Evolutionary conservation across 306 rosid genomes (phyloP).

Genomic region (Oxytropis ochrocephala): DNA sequence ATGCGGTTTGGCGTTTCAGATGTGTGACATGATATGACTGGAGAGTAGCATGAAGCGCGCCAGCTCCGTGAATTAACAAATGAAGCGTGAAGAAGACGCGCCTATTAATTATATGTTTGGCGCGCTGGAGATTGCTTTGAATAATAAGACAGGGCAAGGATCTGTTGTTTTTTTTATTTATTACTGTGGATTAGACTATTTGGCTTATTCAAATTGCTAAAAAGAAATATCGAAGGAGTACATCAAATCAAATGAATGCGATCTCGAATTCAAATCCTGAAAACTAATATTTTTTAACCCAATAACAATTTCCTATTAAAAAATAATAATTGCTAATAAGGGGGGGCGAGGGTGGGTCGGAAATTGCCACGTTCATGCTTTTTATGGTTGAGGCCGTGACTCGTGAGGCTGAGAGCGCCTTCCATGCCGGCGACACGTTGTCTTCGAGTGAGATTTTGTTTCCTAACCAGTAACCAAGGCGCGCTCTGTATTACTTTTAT

Average conservation of each 20-base stretch:
- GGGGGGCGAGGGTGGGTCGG: not conserved
- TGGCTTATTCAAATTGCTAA: too few species aligned
- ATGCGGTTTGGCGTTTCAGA: slow-evolving; percentile 24
- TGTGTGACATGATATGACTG: not conserved
- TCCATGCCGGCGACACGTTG: not conserved
- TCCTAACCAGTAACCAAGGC: not conserved
- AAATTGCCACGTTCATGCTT: not conserved
- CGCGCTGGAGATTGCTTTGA: slow-evolving; percentile 19
- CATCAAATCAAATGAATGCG: too few species aligned
- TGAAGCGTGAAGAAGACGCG: slow-evolving; percentile 17
- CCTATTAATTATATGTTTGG: slow-evolving; percentile 4
- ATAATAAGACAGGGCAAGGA: not conserved
- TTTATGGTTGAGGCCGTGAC: not conserved
- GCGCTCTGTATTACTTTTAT: not conserved
- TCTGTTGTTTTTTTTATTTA: not conserved
- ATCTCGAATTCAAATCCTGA: too few species aligned
- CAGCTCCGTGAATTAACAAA: not conserved
- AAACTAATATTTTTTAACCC: too few species aligned
- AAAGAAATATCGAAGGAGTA: too few species aligned
- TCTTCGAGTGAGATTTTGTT: not conserved
- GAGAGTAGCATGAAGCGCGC: slow-evolving; percentile 43
- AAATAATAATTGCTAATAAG: too few species aligned
- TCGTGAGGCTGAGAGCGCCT: not conserved
- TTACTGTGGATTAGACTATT: too few species aligned
- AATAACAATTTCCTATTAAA: too few species aligned